These are phyloP conservation scores for Lasiodiplodia hormozganensis DNA, from an alignment of 2,329 filamentous ascomycete genomes.

Conservation along the genomic window DNA sequence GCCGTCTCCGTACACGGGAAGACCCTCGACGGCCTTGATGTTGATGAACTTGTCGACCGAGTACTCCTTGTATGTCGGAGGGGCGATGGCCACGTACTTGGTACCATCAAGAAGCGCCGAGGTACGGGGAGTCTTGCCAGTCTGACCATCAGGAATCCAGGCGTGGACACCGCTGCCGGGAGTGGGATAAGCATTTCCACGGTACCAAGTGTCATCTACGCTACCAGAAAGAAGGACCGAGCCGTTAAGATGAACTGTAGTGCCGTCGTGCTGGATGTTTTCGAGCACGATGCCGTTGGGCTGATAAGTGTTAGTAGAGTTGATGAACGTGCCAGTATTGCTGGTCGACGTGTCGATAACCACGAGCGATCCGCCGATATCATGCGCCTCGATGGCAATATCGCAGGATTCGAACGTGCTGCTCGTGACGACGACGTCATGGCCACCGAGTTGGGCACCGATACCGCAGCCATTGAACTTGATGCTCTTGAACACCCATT, in stretches of 20 bases:
- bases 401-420: constrained; percentile 18
- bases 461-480: constrained; percentile 26
- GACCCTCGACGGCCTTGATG: constrained; percentile 23
- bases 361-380: constrained; percentile 19
- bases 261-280: constrained; percentile 22
- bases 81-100: constrained; percentile 25
- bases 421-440: constrained; percentile 24
- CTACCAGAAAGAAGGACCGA: constrained; percentile 13
- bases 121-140: not conserved
- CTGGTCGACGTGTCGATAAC: constrained; percentile 15
- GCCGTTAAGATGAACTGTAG: constrained; percentile 6
- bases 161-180: constrained; percentile 14
- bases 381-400: constrained; percentile 12
- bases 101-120: constrained; percentile 2
- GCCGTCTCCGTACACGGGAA: constrained; percentile 20
- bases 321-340: constrained; percentile 20
- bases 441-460: constrained; percentile 4
- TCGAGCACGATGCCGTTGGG: constrained; percentile 28
- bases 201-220: constrained; percentile 25
- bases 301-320: not conserved
- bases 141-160: constrained; percentile 7
- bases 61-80: constrained; percentile 27
- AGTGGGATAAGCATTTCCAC: constrained; percentile 20
- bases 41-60: constrained; percentile 24
- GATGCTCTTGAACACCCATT: constrained; percentile 45